Base-by-base conservation (phyloP, 768 basidiomycete species). In the Cystobasidium tubakii region DNA sequence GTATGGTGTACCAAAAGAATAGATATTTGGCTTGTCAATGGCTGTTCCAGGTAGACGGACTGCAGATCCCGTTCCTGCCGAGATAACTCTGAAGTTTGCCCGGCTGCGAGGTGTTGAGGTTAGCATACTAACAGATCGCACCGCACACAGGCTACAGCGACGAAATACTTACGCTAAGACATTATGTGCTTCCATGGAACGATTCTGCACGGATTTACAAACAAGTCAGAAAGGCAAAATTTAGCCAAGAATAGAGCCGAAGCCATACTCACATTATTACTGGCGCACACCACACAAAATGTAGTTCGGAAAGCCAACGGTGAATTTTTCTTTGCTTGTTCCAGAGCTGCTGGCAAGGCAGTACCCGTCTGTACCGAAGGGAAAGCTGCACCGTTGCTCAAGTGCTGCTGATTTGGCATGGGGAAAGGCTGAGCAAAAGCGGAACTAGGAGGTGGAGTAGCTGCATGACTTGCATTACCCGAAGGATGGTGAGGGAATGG, bases 261-360 rank as follows among this genome's bases (percentile, higher is more conserved):
- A 34, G 72, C 46, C 54, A 46, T 31, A 83, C 86, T 74, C 81
- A 90, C 94, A 84, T 98, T 92, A 80, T 99, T 99, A 80, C 92
- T 97, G n/a, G 96, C 95, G 80, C 96, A 99, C 36, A 98, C 96
- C 10, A 99, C 91, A 80, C 96, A 98, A 83, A 98, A 98, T 57
- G 96, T 80, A 1, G 91, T 92, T 13, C 90, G 84, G 12, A 34
- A 9, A 36, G 33, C 39, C 21, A 57, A 23, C 17, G 69, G 13
- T 85, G 82, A 81, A 87, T 91, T 78, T 88, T 39, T 57, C 27
- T 60, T 31, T 21, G 29, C 57, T 21, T 19, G 19, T 57, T 74
- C 60, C 27, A 31, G 23, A 4, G 34, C 64, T 9, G 39, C 42
- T n/a, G 74, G 36, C 17, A 62, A 25, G 13, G 63, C 65, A 33